Base-by-base conservation (phyloP, 1,139 yeast genomes). In the Protomyces inouyei region DNA sequence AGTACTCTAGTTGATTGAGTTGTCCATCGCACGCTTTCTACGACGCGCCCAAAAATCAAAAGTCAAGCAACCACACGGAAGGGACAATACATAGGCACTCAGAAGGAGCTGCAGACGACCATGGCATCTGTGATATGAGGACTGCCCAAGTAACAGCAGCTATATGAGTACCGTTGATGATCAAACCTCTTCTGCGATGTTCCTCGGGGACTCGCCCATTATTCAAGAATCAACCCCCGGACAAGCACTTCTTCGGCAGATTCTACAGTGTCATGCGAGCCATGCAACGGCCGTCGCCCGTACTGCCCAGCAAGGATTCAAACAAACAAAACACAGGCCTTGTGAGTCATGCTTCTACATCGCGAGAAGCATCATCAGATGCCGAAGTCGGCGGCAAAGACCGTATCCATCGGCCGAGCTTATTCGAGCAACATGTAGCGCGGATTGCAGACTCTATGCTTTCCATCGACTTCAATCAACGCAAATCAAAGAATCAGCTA, bases 181-280 rank as follows among this genome's bases (percentile, higher is more conserved):
- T 43, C 48, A 43, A 43, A 18, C 21, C 48, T 21, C 48, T 43
- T 18, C 3, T 43, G 48, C 48, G 48, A 43, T 43, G 48, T 43
- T 43, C 48, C 48, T 6, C 12, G 21, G 48, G 48, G 25, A 8
- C 48, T 43, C 25, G 48, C 48, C 28, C 18, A 16, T 10, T 18
- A 6, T 10, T 10, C 23, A n/a, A 5, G 25, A 43, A 43, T 21
- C 48, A 18, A 18, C 48, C 48, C 23, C 21, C 23, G 23, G 48
- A 43, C 48, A 18, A 10, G 23, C 48, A 43, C 21, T 59, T 59
- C 21, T 59, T 52, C 35, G n/a, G 52, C 14, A 56, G 63, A 8
- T 59, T 59, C 53, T 59, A 59, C 57, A 52, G 63, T 28, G 63
- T 59, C 52, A 52, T 59, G 63, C 53, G 36, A 14, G 57, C 63